Conservation (phyloP, 495 filamentous ascomycete species). For the Bombardia bombarda region DNA sequence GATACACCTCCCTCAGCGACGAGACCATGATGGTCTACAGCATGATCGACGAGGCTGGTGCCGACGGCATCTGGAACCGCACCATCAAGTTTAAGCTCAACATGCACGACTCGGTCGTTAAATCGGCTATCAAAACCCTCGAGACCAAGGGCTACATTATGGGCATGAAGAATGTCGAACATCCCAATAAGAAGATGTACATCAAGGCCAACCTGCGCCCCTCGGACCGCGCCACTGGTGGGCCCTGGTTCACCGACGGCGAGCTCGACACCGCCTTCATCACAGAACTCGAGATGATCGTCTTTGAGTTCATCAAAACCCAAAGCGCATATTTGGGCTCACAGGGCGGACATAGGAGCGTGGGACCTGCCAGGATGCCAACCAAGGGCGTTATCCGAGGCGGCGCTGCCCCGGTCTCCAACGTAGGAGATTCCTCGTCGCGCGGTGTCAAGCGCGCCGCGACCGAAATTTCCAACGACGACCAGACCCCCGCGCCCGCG, state of each 20-base stretch:
- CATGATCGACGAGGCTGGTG: constrained; percentile 71
- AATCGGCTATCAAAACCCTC: constrained; percentile 67
- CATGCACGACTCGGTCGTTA: constrained; percentile 69
- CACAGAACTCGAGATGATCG: constrained; percentile 52
- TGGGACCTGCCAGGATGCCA: constrained; percentile 18
- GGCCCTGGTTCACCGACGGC: constrained; percentile 83
- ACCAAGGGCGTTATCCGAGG: constrained; percentile 38
- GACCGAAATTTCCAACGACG: constrained; percentile 37
- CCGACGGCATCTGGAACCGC: constrained; percentile 82
- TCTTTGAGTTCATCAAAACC: constrained; percentile 63
- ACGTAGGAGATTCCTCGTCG: constrained; percentile 14
- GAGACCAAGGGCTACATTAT: constrained; percentile 52
- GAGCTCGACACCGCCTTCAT: constrained; percentile 79
- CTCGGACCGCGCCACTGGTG: constrained; percentile 81
- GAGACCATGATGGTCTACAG: constrained; percentile 79
- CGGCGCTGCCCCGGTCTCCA: constrained; percentile 9
- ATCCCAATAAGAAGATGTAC: constrained; percentile 65
- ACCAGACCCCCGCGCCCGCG: constrained; percentile 4
- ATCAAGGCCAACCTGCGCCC: constrained; percentile 74
- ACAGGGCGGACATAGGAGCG: constrained; percentile 13
- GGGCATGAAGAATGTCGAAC: constrained; percentile 55
- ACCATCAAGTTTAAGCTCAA: constrained; percentile 66
- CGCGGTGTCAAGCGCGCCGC: constrained; percentile 36
- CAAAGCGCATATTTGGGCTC: constrained; percentile 55
- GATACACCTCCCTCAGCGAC: constrained; percentile 53